A percentile compares a stretch with the other conserved stretches of the same genome.
Conservation (phyloP, 371 early-diverging fungal species). For the Actinomortierella wolfii region DNA sequence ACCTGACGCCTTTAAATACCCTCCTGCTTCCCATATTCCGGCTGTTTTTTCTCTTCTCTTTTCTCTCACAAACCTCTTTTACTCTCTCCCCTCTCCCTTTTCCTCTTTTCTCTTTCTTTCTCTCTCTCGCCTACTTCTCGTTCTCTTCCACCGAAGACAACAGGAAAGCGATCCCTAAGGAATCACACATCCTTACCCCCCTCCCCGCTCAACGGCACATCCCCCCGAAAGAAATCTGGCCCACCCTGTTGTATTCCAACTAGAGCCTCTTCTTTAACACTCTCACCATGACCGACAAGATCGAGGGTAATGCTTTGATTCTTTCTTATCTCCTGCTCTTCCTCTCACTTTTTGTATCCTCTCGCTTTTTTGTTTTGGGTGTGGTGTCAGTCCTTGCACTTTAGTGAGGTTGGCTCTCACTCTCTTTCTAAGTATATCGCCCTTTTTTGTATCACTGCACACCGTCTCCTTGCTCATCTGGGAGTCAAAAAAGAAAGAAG, state of each 20-base stretch:
- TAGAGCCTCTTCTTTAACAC: no score
- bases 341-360: background rate
- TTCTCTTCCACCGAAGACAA: background rate
- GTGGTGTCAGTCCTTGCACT: background rate
- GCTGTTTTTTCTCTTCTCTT: background rate
- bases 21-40: background rate
- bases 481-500: background rate
- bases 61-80: background rate
- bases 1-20: no score
- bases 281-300: slow-evolving; percentile 30
- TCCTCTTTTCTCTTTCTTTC: background rate
- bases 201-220: slow-evolving; percentile 8
- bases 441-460: background rate
- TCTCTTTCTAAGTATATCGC: no score
- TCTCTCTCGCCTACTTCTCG: background rate
- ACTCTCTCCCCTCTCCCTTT: background rate
- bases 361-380: background rate
- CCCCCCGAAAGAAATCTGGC: slow-evolving; percentile 1
- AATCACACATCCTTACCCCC: background rate
- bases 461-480: background rate
- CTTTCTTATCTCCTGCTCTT: background rate
- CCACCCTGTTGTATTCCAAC: background rate
- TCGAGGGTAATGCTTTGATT: slow-evolving; percentile 21
- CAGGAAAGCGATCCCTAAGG: no score
- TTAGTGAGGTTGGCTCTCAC: background rate